Base-by-base conservation (phyloP, 2,329 filamentous ascomycete species). In the Alternaria infectoria region DNA sequence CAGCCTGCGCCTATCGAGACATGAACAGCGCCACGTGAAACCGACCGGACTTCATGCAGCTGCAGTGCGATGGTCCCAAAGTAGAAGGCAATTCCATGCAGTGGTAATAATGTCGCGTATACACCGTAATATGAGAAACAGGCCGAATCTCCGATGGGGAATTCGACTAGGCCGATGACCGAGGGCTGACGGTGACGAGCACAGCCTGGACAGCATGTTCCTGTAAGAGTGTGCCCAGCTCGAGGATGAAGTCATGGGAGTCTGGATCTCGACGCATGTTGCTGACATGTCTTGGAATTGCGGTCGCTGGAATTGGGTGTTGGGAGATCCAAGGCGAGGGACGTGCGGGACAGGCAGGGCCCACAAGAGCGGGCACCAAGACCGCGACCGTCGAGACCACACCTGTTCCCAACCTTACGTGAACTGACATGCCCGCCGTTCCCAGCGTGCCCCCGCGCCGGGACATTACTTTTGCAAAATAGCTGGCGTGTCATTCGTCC, bases 401-500 rank as follows among this genome's bases (percentile, higher is more conserved):
- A 52, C 30, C n/a, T 32, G 49, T 25, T 40, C 49, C 17, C 49
- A 36, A 19, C 28, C 30, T 19, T 43, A 49, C 21, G 26, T 51
- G 26, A 59, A 21, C 26, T 43, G 9, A 40, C 21, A 17, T 25
- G 40, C 50, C 40, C 26, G 40, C 36, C 21, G 19, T 15, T 60
- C 28, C 28, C 50, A 54, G 21, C 19, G 57, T 54, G 30, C 49
- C 50, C 57, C 25, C 19, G 51, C 25, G 11, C 49, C 58, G 58
- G 51, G 44, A 40, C 17, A 30, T 60, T 60, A 17, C 51, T 44
- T 49, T 26, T 61, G 57, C 40, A 36, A 69, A 61, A 67, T 36
- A n/a, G n/a, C n/a, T 13, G 30, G 21, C 13, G 6, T 8, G 25
- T 6, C 57, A 56, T 70, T 70, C 67, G 61, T 65, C 26, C 62